Evolutionary conservation across 495 filamentous ascomycete species (phyloP), one percentile per base, ranked within the genome.

Genomic region (Trichoderma parareesei): DNA sequence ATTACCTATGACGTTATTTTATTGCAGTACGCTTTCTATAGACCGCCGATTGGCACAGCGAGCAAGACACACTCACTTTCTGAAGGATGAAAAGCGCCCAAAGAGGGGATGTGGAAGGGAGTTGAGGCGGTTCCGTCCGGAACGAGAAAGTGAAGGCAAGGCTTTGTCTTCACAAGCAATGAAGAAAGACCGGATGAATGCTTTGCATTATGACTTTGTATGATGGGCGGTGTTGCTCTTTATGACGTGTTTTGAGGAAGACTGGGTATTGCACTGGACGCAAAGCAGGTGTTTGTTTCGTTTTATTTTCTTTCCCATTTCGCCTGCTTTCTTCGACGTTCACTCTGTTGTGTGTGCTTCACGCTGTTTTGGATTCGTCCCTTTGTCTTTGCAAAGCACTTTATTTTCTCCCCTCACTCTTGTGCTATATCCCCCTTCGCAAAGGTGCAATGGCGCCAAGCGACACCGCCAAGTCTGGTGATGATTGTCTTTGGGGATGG

Each of bases 1-100:
- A 37, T 57, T 57, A n/a, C 37, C 14, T 10, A 57, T 57, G 53
- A 37, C 18, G 46, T 49, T 49, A 5, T 18, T 18, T 18, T 6
- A 49, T 49, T 7, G 53, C 53, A 35, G 27, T 57, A n/a, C 53
- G 18, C 11, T 37, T 57, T 57, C 53, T 57, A 57, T 57, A 57
- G 53, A 57, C 53, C 3, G 53, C 53, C 10, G 53, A 10, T 14
- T 57, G 27, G 53, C 53, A 37, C 33, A 11, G 53, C 53, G 53
- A 57, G 37, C 53, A 18, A 18, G 5, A n/a, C 1, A 1, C 8
- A 27, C 18, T 20, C 14, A 3, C 46, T 49, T 20, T 3, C 46
- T 49, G 4, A 8, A n/a, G 9, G 9, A 27, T 6, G 16, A 49
- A 18, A 5, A 11, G 40, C 53, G 53, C 27, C 27, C 0, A 14